Percentiles rank a stretch among this genome's conserved stretches.
Conservation (phyloP, 352 stramenopile genomes). For the Pythium periplocum region DNA sequence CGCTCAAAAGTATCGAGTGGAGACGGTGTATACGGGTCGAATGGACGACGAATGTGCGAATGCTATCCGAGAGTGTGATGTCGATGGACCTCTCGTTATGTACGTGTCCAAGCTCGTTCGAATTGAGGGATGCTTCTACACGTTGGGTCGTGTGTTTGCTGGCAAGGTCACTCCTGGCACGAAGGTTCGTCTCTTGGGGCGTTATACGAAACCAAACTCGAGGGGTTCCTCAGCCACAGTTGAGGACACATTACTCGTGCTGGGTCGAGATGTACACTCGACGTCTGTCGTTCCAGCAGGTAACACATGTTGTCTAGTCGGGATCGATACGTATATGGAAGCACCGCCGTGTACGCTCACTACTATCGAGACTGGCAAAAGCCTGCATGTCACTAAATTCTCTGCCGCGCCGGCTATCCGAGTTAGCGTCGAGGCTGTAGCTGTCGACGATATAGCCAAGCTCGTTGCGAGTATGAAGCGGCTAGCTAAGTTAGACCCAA, state of each 20-base stretch:
- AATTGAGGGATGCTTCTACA: constrained; percentile 98
- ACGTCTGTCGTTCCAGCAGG: constrained; percentile 98
- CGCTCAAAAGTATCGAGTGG: constrained; percentile 97
- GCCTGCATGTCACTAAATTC: constrained; percentile 99
- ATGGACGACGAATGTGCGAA: constrained; percentile 96
- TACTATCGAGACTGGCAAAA: constrained; percentile 96
- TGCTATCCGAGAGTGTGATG: constrained; percentile 98
- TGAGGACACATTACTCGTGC: constrained; percentile 99
- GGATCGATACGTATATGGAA: constrained; percentile 99
- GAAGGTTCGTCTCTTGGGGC: constrained; percentile 98
- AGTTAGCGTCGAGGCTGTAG: constrained; percentile 99
- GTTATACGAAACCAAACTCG: constrained; percentile 99
- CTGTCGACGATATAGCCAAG: constrained; percentile 98
- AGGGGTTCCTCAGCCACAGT: constrained; percentile 98
- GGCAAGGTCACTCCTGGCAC: constrained; percentile 98
- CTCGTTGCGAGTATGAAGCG: constrained; percentile 99
- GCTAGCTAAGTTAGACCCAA: constrained; percentile 99
- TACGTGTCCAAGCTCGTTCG: constrained; percentile 99
- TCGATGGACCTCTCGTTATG: constrained; percentile 97
- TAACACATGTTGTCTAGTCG: constrained; percentile 99
- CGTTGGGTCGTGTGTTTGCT: constrained; percentile 99
- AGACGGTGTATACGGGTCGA: constrained; percentile 98
- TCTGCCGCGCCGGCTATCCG: constrained; percentile 98
- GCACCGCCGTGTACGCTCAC: constrained; percentile 98
- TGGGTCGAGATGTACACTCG: constrained; percentile 98